These are phyloP conservation scores for Vararia minispora DNA, from an alignment of 768 basidiomycete species.

Conservation along the genomic window DNA sequence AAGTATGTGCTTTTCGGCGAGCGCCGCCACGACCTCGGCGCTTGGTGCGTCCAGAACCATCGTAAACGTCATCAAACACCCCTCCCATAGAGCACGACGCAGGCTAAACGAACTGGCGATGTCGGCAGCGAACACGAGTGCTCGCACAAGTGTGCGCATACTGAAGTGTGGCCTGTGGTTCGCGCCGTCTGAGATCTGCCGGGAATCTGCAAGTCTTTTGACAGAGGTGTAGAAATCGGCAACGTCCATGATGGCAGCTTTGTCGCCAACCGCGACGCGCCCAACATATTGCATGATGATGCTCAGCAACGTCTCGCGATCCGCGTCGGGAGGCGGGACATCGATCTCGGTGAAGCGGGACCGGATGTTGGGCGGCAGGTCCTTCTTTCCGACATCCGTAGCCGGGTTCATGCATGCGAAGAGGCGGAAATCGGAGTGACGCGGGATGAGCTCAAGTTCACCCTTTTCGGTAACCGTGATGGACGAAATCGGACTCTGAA, in stretches of 20 bases:
- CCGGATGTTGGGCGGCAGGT: slow-evolving; percentile 84
- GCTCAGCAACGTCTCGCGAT: slow-evolving; percentile 77
- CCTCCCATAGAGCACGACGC: slow-evolving; percentile 87
- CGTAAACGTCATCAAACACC: slow-evolving; percentile 95
- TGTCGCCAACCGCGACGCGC: slow-evolving; percentile 71
- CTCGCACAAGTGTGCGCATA: slow-evolving; percentile 90
- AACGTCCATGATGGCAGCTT: slow-evolving; percentile 77
- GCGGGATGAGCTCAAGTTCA: slow-evolving; percentile 76
- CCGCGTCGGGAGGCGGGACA: slow-evolving; percentile 88
- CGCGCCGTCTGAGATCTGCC: slow-evolving; percentile 84
- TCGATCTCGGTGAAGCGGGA: slow-evolving; percentile 92
- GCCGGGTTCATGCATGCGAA: slow-evolving; percentile 99
- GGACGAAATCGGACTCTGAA: slow-evolving; percentile 78
- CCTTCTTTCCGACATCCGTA: slow-evolving; percentile 97
- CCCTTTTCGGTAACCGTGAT: slow-evolving; percentile 92
- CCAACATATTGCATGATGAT: slow-evolving; percentile 90
- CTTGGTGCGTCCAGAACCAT: slow-evolving; percentile 81
- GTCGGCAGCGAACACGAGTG: slow-evolving; percentile 82
- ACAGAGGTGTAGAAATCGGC: slow-evolving; percentile 84
- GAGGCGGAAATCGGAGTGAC: slow-evolving; percentile 91
- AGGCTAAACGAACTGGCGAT: slow-evolving; percentile 67
- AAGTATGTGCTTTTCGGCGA: slow-evolving; percentile 73
- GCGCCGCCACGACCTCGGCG: slow-evolving; percentile 45
- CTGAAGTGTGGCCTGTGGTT: slow-evolving; percentile 93
- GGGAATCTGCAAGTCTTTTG: slow-evolving; percentile 60